Percentiles rank a stretch among this genome's conserved stretches.
Evolutionary conservation across 1,284 basidiomycete species (phyloP).

Genomic region (Ceratobasidium papillatum): DNA sequence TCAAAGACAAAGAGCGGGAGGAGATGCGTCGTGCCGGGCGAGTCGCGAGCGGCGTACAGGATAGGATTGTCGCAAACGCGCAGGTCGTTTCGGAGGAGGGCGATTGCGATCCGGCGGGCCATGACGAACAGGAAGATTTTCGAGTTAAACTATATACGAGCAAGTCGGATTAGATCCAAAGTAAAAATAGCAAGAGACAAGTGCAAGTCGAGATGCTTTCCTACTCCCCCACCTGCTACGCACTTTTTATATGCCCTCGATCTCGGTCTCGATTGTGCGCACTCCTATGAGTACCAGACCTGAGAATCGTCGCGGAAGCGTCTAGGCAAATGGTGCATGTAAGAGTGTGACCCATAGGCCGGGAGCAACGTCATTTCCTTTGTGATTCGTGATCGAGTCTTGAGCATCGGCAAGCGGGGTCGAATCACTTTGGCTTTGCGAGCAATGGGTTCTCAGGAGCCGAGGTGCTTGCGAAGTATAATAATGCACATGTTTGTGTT

Average conservation of each 20-base stretch:
- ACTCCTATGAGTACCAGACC: background rate
- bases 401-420: constrained; percentile 22
- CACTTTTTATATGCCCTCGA: background rate
- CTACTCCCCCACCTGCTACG: background rate
- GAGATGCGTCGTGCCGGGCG: constrained; percentile 54
- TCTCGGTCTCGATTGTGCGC: background rate
- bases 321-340: background rate
- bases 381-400: constrained; percentile 5
- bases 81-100: constrained; percentile 53
- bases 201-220: too few relatives aligned
- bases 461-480: background rate
- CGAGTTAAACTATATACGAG: background rate
- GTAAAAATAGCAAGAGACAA: background rate
- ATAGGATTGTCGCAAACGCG: constrained; percentile 59
- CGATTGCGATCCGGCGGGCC: constrained; percentile 47
- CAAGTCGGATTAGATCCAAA: too few relatives aligned
- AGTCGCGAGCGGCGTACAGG: constrained; percentile 53
- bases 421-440: background rate
- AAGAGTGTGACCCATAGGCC: background rate
- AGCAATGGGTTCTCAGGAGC: background rate
- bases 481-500: background rate
- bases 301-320: background rate
- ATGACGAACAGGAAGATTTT: background rate
- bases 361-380: constrained; percentile 25
- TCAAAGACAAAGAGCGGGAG: constrained; percentile 64